Conservation (phyloP, 495 filamentous ascomycete genomes). For the Cetradonia linearis region DNA sequence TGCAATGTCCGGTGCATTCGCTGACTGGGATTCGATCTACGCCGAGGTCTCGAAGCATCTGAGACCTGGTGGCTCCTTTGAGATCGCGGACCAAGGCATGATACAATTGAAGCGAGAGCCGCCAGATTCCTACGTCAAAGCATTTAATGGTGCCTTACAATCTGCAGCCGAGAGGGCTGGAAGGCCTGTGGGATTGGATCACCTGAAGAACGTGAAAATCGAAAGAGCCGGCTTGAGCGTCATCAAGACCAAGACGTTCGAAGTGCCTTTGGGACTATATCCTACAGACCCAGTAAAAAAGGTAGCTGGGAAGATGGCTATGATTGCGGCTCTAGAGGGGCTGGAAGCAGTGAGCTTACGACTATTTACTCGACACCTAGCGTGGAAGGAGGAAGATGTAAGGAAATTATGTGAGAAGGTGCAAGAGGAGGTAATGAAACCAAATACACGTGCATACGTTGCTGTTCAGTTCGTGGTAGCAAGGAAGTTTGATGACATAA, state of each 20-base stretch:
- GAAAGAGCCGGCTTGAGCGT: conserved; percentile 52
- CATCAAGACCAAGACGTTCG: conserved; percentile 42
- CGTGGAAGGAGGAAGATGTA: conserved; percentile 47
- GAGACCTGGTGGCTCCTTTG: conserved; percentile 55
- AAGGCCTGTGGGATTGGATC: conserved; percentile 39
- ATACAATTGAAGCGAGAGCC: conserved; percentile 29
- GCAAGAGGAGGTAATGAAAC: conserved; percentile 39
- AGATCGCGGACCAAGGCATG: conserved; percentile 38
- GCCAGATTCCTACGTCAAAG: conserved; percentile 32
- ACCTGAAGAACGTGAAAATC: conserved; percentile 44
- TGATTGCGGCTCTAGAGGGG: conserved; percentile 53
- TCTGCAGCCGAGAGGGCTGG: conserved; percentile 30
- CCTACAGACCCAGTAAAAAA: conserved; percentile 43
- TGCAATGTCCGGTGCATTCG: conserved; percentile 52
- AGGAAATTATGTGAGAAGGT: conserved; percentile 45
- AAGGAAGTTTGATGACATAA: conserved; percentile 34
- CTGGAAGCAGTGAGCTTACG: conserved; percentile 54
- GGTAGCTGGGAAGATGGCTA: conserved; percentile 52
- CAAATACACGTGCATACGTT: conserved; percentile 36
- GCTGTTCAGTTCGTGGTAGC: conserved; percentile 45
- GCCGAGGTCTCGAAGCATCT: conserved; percentile 48
- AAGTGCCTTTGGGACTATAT: conserved; percentile 52
- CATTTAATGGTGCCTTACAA: conserved; percentile 32
- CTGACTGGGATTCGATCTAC: conserved; percentile 50
- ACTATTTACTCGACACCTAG: conserved; percentile 47